These are phyloP conservation scores for Populus hybrid DNA, from an alignment of 441 rosid species.

Conservation along the genomic window DNA sequence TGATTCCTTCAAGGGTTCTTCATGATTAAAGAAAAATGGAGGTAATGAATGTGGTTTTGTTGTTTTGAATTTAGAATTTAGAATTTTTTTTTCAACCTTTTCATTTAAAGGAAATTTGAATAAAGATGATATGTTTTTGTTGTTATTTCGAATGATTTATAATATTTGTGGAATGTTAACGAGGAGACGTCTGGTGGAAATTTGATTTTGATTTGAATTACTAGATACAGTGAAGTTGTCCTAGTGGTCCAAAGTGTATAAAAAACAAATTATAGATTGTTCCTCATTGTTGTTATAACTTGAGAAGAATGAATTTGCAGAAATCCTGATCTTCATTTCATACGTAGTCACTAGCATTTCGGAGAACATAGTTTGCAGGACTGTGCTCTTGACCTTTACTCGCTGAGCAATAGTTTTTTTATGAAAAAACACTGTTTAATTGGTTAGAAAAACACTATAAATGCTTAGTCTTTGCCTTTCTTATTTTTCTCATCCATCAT, in stretches of 20 bases:
- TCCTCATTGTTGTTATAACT: too few relatives aligned
- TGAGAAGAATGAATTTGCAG: too few relatives aligned
- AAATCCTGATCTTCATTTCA: too few relatives aligned
- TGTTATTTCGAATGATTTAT: background rate
- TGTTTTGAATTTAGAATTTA: background rate
- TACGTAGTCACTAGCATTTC: background rate
- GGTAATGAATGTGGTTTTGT: slow-evolving; percentile 15
- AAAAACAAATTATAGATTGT: too few relatives aligned
- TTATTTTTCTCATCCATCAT: too few relatives aligned
- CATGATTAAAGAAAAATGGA: slow-evolving; percentile 17
- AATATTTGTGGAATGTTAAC: background rate
- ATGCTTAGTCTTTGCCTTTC: too few relatives aligned
- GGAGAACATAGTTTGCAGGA: background rate
- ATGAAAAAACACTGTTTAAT: too few relatives aligned
- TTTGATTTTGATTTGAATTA: too few relatives aligned
- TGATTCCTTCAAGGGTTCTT: slow-evolving; percentile 33
- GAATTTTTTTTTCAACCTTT: too few relatives aligned
- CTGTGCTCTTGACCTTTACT: background rate
- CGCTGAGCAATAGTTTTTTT: background rate
- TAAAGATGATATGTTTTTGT: background rate
- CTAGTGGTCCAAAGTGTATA: too few relatives aligned
- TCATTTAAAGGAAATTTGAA: background rate
- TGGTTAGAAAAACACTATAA: too few relatives aligned
- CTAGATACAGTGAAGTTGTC: too few relatives aligned
- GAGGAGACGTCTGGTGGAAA: background rate